These are phyloP conservation scores for Patellaria atrata DNA, from an alignment of 495 filamentous ascomycete genomes.

Conservation along the genomic window DNA sequence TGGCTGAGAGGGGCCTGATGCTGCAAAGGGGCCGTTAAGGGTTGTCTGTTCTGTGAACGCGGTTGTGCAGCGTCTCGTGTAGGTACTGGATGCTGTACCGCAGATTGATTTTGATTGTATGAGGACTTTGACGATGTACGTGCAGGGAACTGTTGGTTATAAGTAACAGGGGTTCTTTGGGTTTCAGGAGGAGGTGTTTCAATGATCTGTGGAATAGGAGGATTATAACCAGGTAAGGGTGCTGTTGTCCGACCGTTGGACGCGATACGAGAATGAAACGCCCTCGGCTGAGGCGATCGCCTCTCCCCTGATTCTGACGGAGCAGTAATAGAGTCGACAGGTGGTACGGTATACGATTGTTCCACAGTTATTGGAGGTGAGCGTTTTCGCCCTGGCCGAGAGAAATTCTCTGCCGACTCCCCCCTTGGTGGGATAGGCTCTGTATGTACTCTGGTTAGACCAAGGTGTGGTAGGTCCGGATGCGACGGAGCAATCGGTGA, in stretches of 20 bases:
- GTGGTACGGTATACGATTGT: constrained; percentile 4
- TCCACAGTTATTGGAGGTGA: constrained; percentile 11
- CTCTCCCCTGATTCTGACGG: constrained; percentile 6
- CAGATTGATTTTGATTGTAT: constrained; percentile 2
- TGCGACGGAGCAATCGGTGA: constrained; percentile 30
- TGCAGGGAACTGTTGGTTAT: constrained; percentile 23
- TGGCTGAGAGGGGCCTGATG: constrained; percentile 19
- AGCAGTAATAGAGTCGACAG: neutral
- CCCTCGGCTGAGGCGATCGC: constrained; percentile 13
- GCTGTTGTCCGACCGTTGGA: constrained; percentile 30
- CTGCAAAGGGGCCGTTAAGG: constrained; percentile 7
- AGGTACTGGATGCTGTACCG: constrained; percentile 2
- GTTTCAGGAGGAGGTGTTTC: constrained; percentile 26
- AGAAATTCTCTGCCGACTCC: constrained; percentile 20
- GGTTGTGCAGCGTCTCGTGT: too few species aligned
- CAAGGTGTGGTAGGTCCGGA: constrained; percentile 29
- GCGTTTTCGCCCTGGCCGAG: constrained; percentile 17
- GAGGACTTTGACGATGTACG: constrained; percentile 24
- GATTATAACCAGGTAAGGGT: constrained; percentile 25
- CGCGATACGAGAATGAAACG: constrained; percentile 29
- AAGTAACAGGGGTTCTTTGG: constrained; percentile 9
- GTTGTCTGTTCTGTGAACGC: too few species aligned
- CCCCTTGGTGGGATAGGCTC: constrained; percentile 46
- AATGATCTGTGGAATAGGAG: constrained; percentile 26
- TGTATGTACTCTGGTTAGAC: constrained; percentile 56